Conservation (phyloP, 2,329 filamentous ascomycete species). For the Penicillium sp. region DNA sequence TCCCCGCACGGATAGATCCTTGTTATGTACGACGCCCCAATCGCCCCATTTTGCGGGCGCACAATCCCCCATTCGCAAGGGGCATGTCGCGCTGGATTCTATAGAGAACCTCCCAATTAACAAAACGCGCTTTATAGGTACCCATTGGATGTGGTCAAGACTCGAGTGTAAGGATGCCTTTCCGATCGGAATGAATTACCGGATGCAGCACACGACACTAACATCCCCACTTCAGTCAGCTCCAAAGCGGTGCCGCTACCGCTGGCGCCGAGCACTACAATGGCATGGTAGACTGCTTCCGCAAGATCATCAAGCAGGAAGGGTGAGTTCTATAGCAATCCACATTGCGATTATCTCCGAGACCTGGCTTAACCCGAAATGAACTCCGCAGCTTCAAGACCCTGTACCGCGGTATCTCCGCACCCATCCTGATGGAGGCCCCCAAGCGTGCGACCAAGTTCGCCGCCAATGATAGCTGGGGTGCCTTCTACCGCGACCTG, state of each 20-base stretch:
- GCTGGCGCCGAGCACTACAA: constrained; percentile 81
- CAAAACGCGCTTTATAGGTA: constrained; percentile 64
- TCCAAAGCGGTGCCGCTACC: constrained; percentile 72
- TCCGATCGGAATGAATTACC: constrained; percentile 11
- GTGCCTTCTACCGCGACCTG: constrained; percentile 82
- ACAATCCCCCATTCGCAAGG: not conserved
- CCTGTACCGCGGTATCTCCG: constrained; percentile 91
- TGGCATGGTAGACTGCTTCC: constrained; percentile 97
- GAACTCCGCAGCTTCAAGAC: constrained; percentile 67
- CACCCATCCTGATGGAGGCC: constrained; percentile 97
- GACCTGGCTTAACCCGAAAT: not conserved
- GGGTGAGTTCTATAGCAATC: constrained; percentile 61
- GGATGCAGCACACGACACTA: constrained; percentile 7
- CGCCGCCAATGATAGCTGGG: constrained; percentile 98
- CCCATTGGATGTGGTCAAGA: constrained; percentile 97
- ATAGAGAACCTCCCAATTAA: constrained; percentile 6
- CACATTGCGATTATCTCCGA: not conserved
- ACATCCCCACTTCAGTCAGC: constrained; percentile 60
- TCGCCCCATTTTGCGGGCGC: not conserved
- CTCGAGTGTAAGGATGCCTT: constrained; percentile 69
- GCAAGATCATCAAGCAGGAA: constrained; percentile 94
- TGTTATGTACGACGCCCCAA: constrained; percentile 25
- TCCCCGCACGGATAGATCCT: constrained; percentile 28
- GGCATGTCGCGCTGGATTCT: not conserved
- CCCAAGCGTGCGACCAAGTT: constrained; percentile 98